Conservation (phyloP, 1,139 yeast species). For the Nakaseomyces uthaithaninus region DNA sequence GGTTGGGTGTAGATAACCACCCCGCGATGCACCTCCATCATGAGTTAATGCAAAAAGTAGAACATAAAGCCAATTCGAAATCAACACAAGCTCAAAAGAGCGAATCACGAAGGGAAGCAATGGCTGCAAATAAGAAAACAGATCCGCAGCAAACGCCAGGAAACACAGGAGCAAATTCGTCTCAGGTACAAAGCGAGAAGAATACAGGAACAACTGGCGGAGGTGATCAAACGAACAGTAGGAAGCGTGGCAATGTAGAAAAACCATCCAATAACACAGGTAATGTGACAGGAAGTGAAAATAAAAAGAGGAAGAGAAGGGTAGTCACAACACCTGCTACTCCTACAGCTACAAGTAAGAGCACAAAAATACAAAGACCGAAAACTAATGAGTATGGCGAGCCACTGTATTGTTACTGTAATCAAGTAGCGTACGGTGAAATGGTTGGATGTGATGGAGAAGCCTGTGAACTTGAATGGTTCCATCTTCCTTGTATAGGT, state of each 20-base stretch:
- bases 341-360: slow-evolving; percentile 2
- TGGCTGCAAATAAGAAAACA: slow-evolving; percentile 66
- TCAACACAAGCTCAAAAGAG: slow-evolving; percentile 64
- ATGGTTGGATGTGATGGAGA: slow-evolving; percentile 99
- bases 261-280: slow-evolving; percentile 10
- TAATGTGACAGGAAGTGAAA: slow-evolving; percentile 15
- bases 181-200: slow-evolving; percentile 17
- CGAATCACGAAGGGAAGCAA: slow-evolving; percentile 83
- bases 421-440: slow-evolving; percentile 94
- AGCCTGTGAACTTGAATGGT: slow-evolving; percentile 91
- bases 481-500: slow-evolving; percentile 93
- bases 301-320: slow-evolving; percentile 11
- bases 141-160: slow-evolving; percentile 24
- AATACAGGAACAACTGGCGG: slow-evolving; percentile 10
- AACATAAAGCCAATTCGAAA: slow-evolving; percentile 33
- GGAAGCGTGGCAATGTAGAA: slow-evolving; percentile 4
- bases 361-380: slow-evolving; percentile 12
- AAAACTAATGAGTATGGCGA: slow-evolving; percentile 35
- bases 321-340: slow-evolving; percentile 12
- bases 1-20: slow-evolving; percentile 69
- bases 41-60: slow-evolving; percentile 31
- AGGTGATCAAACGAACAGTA: slow-evolving; percentile 11
- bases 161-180: neutral
- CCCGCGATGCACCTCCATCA: slow-evolving; percentile 57
- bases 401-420: slow-evolving; percentile 91